phyloP scores from a whole-genome alignment of 116 monocot genomes.

The Papilionanthe hybrid region DNA sequence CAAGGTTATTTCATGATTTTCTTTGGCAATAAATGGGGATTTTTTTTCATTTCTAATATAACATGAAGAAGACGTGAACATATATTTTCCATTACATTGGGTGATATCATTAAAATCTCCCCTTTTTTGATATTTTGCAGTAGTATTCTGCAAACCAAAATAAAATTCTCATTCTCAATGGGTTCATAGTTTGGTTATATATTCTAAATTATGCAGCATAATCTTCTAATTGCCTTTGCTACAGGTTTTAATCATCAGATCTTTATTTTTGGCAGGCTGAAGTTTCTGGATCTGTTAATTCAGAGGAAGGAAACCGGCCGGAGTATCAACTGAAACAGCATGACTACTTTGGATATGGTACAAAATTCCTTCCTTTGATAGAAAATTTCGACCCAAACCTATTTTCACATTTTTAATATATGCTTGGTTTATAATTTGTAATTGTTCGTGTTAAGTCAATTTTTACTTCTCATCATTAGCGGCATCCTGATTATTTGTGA shows the following conservation, averaged over 20 bases:
- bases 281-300: slow-evolving; percentile 53
- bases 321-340: slow-evolving; percentile 65
- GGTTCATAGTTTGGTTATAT: neutral
- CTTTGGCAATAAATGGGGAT: neutral
- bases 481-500: neutral
- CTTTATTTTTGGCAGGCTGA: slow-evolving; percentile 59
- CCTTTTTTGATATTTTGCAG: neutral
- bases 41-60: neutral
- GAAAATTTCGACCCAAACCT: neutral
- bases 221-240: neutral
- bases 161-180: neutral
- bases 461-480: neutral
- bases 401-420: neutral
- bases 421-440: neutral
- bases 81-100: neutral
- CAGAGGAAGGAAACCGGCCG: slow-evolving; percentile 53
- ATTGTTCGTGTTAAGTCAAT: neutral
- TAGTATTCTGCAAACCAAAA: neutral
- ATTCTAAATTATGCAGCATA: neutral
- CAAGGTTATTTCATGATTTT: neutral
- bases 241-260: neutral
- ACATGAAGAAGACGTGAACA: neutral
- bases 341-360: slow-evolving; percentile 95
- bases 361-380: neutral
- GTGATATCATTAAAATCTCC: neutral